Conservation (phyloP, 192 early-diverging fungal species). For the Haplosporangium gracile region DNA sequence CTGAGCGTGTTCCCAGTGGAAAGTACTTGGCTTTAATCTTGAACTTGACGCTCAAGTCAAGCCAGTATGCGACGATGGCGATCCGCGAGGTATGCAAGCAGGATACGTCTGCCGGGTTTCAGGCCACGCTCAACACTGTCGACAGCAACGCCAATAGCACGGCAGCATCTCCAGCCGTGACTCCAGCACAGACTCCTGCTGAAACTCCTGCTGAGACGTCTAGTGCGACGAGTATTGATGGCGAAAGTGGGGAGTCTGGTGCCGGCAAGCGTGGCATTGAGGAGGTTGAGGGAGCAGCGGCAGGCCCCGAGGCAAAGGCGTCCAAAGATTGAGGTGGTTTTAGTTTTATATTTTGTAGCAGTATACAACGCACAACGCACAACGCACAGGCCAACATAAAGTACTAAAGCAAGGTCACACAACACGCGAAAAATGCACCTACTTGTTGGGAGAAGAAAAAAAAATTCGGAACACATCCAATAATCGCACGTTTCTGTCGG, state of each 20-base stretch:
- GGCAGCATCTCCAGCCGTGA: not conserved
- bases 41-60: slow-evolving; percentile 82
- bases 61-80: slow-evolving; percentile 98
- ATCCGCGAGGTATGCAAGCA: slow-evolving; percentile 87
- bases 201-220: not conserved
- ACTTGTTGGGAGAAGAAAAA: not conserved
- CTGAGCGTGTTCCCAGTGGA: slow-evolving; percentile 63
- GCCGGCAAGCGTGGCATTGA: slow-evolving; percentile 33
- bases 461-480: slow-evolving; percentile 2
- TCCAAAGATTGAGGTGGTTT: not conserved
- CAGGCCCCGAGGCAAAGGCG: slow-evolving; percentile 26
- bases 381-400: not conserved
- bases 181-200: slow-evolving; percentile 4
- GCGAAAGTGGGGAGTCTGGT: not conserved
- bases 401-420: not conserved
- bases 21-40: slow-evolving; percentile 79
- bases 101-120: slow-evolving; percentile 70
- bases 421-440: not conserved
- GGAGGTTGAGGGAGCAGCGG: slow-evolving; percentile 28
- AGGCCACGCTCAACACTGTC: slow-evolving; percentile 47
- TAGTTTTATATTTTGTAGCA: not conserved
- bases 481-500: not conserved
- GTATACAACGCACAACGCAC: no score
- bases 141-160: not conserved
- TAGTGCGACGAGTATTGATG: not conserved